Conservation (phyloP, 768 basidiomycete species). For the Filobasidium floriforme region DNA sequence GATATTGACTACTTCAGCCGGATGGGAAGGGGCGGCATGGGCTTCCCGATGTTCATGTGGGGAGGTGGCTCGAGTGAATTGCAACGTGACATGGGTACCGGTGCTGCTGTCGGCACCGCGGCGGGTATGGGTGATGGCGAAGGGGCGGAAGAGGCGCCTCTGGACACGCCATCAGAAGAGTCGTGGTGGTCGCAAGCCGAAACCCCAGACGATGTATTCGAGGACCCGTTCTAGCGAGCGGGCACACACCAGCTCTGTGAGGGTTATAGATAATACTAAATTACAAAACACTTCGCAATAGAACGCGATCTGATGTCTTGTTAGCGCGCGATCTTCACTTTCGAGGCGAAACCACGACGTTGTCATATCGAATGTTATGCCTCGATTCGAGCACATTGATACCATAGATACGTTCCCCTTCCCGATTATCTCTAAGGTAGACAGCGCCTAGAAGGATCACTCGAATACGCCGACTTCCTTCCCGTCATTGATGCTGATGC, state of each 20-base stretch:
- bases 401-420: too few relatives aligned
- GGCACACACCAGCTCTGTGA: too few relatives aligned
- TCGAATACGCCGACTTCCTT: neutral
- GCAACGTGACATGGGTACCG: constrained; percentile 24
- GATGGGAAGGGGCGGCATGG: too few relatives aligned
- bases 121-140: constrained; percentile 25
- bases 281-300: too few relatives aligned
- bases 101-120: constrained; percentile 24
- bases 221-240: neutral
- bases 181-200: neutral
- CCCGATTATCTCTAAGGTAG: too few relatives aligned
- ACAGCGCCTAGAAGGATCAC: too few relatives aligned
- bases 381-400: too few relatives aligned
- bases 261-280: too few relatives aligned
- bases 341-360: neutral
- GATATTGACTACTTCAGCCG: constrained; percentile 88
- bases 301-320: too few relatives aligned
- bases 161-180: neutral
- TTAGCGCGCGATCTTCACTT: too few relatives aligned
- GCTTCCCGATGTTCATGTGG: constrained; percentile 43
- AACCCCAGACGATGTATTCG: neutral
- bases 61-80: constrained; percentile 32
- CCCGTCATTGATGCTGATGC: neutral
- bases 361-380: too few relatives aligned
- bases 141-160: constrained; percentile 24